These are phyloP conservation scores for Suillus placidus DNA, from an alignment of 768 basidiomycete genomes.

Conservation along the genomic window DNA sequence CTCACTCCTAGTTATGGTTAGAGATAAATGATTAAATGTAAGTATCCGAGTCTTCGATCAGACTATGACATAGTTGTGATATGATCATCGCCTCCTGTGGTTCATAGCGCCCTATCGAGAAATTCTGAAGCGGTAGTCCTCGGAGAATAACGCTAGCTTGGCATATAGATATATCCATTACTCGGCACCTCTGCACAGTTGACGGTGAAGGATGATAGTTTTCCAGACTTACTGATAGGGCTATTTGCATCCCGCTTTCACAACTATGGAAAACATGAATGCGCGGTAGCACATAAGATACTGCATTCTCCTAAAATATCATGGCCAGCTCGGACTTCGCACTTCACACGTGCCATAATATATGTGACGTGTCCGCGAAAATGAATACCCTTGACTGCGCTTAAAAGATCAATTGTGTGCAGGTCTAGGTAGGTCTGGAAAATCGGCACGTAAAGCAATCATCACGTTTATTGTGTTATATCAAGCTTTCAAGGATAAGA, in stretches of 20 bases:
- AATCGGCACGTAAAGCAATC: neutral
- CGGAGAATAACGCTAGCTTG: conserved; percentile 1
- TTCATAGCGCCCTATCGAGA: neutral
- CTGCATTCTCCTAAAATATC: neutral
- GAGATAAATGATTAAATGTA: conserved; percentile 5
- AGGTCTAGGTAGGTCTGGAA: neutral
- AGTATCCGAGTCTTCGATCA: neutral
- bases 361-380: conserved; percentile 3
- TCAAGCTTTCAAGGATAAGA: neutral
- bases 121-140: neutral
- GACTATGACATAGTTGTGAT: neutral
- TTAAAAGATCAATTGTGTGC: neutral
- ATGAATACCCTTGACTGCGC: conserved; percentile 1
- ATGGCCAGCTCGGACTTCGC: neutral
- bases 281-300: neutral
- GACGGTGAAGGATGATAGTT: neutral
- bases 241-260: conserved; percentile 1
- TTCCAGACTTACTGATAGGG: neutral
- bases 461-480: neutral
- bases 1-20: neutral
- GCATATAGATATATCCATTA: neutral
- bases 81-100: neutral
- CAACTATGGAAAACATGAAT: neutral
- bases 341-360: conserved; percentile 1
- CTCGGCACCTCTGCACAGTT: neutral